phyloP scores from a whole-genome alignment of 306 rosid species.

The Sicyos baderoa region DNA sequence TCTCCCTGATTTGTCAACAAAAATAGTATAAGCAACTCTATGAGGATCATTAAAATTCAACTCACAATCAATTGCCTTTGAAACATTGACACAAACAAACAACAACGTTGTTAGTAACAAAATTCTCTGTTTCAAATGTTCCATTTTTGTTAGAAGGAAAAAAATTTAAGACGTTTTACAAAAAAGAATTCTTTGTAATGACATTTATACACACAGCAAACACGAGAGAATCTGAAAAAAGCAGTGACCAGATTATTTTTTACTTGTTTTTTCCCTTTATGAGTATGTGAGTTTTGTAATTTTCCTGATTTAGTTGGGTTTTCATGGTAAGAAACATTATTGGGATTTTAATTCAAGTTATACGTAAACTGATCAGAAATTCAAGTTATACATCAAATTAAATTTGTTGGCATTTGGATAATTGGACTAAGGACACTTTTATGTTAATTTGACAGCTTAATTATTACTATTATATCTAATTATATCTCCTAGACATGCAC shows the following conservation, averaged over 20 bases:
- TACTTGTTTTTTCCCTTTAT: background rate
- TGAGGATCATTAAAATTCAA: constrained; percentile 7
- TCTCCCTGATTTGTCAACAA: constrained; percentile 23
- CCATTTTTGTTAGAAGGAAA: background rate
- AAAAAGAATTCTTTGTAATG: background rate
- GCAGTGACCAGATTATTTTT: background rate
- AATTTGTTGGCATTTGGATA: too few relatives aligned
- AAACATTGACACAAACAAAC: background rate
- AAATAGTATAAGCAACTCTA: constrained; percentile 8
- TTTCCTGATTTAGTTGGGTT: background rate
- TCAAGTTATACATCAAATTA: too few relatives aligned
- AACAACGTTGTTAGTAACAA: background rate
- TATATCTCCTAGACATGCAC: too few relatives aligned
- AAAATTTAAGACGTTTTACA: background rate
- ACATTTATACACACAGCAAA: background rate
- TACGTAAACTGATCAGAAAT: too few relatives aligned
- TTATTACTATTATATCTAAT: too few relatives aligned
- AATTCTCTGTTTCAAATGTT: background rate
- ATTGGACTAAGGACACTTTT: too few relatives aligned
- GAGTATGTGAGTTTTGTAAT: background rate
- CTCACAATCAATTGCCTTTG: constrained; percentile 8
- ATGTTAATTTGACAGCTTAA: too few relatives aligned
- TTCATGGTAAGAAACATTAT: background rate
- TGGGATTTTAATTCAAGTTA: background rate
- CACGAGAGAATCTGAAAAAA: background rate